Evolutionary conservation across 306 rosid species (phyloP).

Genomic region (Quercus variabilis): DNA sequence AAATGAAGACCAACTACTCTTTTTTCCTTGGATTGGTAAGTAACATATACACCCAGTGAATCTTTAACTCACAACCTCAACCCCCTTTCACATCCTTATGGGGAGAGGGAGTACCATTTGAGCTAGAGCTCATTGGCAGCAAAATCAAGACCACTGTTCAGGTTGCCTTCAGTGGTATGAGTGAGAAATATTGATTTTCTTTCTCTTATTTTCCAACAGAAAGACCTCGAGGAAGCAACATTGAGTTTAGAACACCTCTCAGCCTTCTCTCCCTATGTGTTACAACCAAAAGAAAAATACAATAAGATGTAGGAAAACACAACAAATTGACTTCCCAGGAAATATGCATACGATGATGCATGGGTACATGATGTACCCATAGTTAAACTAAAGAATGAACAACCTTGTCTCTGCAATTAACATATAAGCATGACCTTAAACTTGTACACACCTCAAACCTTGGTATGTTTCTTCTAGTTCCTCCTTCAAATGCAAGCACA

Average conservation of each 20-base stretch:
- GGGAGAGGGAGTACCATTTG: no score
- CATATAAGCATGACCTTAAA: no score
- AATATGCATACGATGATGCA: not conserved
- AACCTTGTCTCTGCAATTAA: no score
- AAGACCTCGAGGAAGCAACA: not conserved
- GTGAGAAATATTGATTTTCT: not conserved
- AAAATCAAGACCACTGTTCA: not conserved
- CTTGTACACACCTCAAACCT: constrained; percentile 65
- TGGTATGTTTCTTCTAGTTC: constrained; percentile 95
- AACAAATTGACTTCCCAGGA: not conserved
- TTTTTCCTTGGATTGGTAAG: no score
- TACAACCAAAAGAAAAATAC: not conserved
- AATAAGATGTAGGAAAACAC: not conserved
- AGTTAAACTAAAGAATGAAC: no score
- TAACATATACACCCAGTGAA: no score
- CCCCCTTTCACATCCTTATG: no score
- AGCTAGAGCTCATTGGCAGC: not conserved
- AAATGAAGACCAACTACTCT: no score
- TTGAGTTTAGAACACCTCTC: not conserved
- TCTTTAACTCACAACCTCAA: no score
- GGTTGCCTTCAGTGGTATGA: not conserved
- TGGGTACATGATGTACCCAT: no score
- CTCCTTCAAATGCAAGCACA: constrained; percentile 98
- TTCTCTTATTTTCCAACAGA: no score
- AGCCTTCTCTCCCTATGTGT: not conserved